Conservation (phyloP, 495 filamentous ascomycete genomes). For the Parmelia sp. region DNA sequence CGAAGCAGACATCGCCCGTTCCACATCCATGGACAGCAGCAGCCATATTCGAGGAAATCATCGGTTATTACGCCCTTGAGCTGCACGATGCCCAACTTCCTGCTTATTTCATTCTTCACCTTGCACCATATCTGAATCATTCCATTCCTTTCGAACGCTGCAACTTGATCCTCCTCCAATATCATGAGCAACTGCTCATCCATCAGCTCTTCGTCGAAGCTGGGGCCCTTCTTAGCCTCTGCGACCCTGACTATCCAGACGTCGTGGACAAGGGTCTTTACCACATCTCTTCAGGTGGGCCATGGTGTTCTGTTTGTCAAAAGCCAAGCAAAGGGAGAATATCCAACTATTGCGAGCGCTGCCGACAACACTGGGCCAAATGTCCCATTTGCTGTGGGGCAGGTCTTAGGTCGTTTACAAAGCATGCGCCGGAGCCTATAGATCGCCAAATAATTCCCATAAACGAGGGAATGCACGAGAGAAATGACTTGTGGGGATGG, state of each 20-base stretch:
- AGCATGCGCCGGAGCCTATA: background rate
- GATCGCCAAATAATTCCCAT: constrained; percentile 17
- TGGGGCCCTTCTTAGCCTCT: constrained; percentile 60
- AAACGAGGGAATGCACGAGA: constrained; percentile 26
- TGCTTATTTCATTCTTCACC: constrained; percentile 42
- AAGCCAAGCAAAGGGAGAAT: constrained; percentile 47
- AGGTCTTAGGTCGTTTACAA: background rate
- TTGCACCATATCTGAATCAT: constrained; percentile 37
- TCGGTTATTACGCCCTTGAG: constrained; percentile 40
- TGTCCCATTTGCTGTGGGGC: constrained; percentile 34
- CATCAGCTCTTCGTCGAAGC: constrained; percentile 63
- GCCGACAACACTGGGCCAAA: constrained; percentile 34
- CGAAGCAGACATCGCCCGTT: constrained; percentile 27
- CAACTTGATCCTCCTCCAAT: constrained; percentile 39
- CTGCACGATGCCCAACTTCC: constrained; percentile 44
- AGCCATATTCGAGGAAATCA: constrained; percentile 40
- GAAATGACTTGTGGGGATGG: constrained; percentile 54
- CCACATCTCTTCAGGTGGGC: constrained; percentile 39
- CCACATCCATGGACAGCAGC: constrained; percentile 46
- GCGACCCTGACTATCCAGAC: constrained; percentile 49
- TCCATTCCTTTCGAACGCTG: constrained; percentile 30
- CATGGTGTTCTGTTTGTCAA: constrained; percentile 46
- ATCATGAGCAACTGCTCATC: constrained; percentile 57
- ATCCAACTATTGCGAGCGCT: constrained; percentile 45
- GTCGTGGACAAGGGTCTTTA: constrained; percentile 53